Conservation (phyloP, 352 stramenopile genomes). For the Phytophthora vignae region DNA sequence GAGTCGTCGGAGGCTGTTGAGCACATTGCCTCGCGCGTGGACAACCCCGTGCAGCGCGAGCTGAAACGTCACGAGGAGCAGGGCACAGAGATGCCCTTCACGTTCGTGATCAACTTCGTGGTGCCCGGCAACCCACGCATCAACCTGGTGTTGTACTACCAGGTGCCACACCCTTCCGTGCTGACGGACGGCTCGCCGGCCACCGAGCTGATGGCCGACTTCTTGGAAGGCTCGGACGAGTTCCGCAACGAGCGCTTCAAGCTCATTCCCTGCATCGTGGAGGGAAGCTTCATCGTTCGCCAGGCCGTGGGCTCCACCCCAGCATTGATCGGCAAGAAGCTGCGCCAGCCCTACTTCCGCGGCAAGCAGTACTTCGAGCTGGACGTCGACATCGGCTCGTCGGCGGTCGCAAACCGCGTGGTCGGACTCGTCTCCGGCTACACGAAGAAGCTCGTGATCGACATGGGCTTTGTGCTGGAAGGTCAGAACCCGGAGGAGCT, state of each 20-base stretch:
- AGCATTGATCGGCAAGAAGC: conserved; percentile 79
- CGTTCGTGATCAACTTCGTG: conserved; percentile 84
- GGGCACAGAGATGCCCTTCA: conserved; percentile 78
- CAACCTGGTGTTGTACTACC: conserved; percentile 78
- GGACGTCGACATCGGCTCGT: conserved; percentile 78
- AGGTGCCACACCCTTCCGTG: conserved; percentile 58
- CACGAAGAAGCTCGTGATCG: conserved; percentile 85
- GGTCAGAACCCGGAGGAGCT: conserved; percentile 70
- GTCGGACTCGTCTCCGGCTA: conserved; percentile 75
- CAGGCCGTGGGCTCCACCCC: conserved; percentile 80
- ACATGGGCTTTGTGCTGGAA: conserved; percentile 84
- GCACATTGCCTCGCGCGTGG: conserved; percentile 63
- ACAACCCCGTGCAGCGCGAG: conserved; percentile 75
- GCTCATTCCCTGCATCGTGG: conserved; percentile 82
- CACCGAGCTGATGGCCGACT: conserved; percentile 77
- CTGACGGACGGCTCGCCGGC: conserved; percentile 68
- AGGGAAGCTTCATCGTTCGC: conserved; percentile 83
- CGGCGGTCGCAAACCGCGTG: conserved; percentile 78
- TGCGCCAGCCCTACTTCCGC: conserved; percentile 68
- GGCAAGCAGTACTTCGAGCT: conserved; percentile 82
- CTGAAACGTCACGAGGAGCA: conserved; percentile 61
- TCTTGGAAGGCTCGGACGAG: conserved; percentile 76
- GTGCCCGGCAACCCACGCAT: conserved; percentile 69
- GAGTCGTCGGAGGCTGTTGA: conserved; percentile 61
- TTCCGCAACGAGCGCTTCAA: conserved; percentile 87